Evolutionary conservation across 192 early-diverging fungal genomes (phyloP), one percentile per base, ranked within the genome.

Genomic region (Coemansia sp.): DNA sequence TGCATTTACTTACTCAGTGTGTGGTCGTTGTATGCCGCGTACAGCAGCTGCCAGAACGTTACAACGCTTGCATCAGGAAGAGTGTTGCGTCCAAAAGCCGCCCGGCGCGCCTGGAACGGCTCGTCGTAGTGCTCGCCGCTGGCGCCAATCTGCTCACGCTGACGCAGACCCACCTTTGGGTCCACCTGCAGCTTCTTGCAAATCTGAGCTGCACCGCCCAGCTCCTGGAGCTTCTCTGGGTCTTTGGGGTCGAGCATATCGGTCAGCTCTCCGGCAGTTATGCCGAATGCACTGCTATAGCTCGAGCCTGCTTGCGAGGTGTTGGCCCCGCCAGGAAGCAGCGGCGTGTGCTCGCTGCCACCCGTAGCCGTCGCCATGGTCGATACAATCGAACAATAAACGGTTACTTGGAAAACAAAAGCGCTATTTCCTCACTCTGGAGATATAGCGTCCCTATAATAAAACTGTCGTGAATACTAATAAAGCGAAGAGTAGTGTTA

Each of bases 241-340:
- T 88, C 80, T 73, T 88, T 90, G 20, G 87, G 84, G 58, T 92
- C 90, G 22, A 89, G 76, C 58, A 92, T 64, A 5, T 76, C 66
- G 3, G 78, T 70, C 55, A 92, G 72, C 58, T 86, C 80, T 29
- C 79, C 67, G 12, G 84, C 68, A 0, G 77, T 65, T 43, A 87
- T 73, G 37, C 74, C 62, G 71, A 85, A 88, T 18, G 48, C 37
- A 58, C 59, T 47, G 50, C 41, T 45, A 48, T 20, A 43, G 56
- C 49, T 54, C 35, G 49, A 55, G 50, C 65, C 66, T 8, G 38
- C 9, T 32, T 13, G 20, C 14, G 48, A 45, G 16, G 16, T n/a
- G 61, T 23, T 51, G 11, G 63, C 22, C 8, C 61, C 54, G 57
- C 69, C 71, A 1, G 71, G 69, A 41, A 81, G 69, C 78, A 81